Percentiles rank a stretch among this genome's conserved stretches.
These are phyloP conservation scores for Glycine soja DNA, from an alignment of 306 rosid species.

Conservation along the genomic window DNA sequence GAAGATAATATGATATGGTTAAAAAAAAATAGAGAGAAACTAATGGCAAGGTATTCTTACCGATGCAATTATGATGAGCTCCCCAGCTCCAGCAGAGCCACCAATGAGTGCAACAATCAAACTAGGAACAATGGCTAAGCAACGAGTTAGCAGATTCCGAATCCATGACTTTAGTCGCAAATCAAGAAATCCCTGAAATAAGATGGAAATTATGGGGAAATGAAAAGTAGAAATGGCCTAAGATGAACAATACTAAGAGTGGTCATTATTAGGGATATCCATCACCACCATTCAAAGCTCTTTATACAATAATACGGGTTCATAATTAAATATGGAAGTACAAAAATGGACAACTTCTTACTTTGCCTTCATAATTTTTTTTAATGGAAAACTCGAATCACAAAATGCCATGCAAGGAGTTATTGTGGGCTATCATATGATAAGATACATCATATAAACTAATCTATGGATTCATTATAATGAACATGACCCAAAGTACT, in stretches of 20 bases:
- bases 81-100: constrained; percentile 88
- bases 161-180: constrained; percentile 74
- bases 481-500: not conserved
- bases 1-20: not conserved
- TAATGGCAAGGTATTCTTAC: constrained; percentile 54
- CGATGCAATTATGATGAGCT: constrained; percentile 79
- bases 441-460: too few species aligned
- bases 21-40: not conserved
- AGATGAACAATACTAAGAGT: not conserved
- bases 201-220: constrained; percentile 2
- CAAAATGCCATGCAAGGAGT: too few species aligned
- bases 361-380: too few species aligned
- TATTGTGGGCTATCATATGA: too few species aligned
- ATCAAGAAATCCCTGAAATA: constrained; percentile 78
- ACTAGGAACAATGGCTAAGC: constrained; percentile 88
- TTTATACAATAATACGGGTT: too few species aligned
- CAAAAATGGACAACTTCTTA: too few species aligned
- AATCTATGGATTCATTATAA: too few species aligned
- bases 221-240: constrained; percentile 16
- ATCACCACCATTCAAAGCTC: too few species aligned
- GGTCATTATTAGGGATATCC: not conserved
- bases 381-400: too few species aligned
- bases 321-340: too few species aligned
- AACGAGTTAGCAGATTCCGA: constrained; percentile 75
- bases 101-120: constrained; percentile 80